These are phyloP conservation scores for Malassezia psittaci DNA, from an alignment of 1,284 basidiomycete species.

Conservation along the genomic window DNA sequence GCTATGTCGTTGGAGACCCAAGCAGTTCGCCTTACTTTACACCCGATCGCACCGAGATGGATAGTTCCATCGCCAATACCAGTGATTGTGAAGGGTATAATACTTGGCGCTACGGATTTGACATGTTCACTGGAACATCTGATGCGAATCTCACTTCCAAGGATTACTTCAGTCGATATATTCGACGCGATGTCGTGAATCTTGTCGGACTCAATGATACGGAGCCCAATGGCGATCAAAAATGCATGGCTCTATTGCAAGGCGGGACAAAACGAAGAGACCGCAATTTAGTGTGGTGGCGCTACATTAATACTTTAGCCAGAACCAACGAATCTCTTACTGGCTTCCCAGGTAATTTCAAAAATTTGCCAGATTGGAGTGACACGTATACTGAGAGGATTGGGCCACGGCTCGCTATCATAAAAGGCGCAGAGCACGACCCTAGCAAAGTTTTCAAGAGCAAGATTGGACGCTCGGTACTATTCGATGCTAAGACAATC, in stretches of 20 bases:
- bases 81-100: slow-evolving; percentile 31
- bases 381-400: slow-evolving; percentile 21
- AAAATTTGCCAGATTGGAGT: slow-evolving; percentile 36
- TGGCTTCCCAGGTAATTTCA: slow-evolving; percentile 31
- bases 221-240: slow-evolving; percentile 28
- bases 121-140: slow-evolving; percentile 24
- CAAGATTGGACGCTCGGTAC: slow-evolving; percentile 31
- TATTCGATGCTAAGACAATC: slow-evolving; percentile 28
- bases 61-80: slow-evolving; percentile 23
- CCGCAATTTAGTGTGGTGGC: slow-evolving; percentile 42
- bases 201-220: slow-evolving; percentile 38
- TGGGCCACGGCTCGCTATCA: slow-evolving; percentile 29
- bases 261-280: slow-evolving; percentile 35
- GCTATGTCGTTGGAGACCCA: slow-evolving; percentile 42
- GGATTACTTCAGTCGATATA: slow-evolving; percentile 33
- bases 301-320: slow-evolving; percentile 40
- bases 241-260: slow-evolving; percentile 43
- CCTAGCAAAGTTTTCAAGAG: slow-evolving; percentile 31
- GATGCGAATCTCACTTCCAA: slow-evolving; percentile 22
- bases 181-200: slow-evolving; percentile 36
- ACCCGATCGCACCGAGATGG: slow-evolving; percentile 26
- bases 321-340: slow-evolving; percentile 28
- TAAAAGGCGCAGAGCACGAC: slow-evolving; percentile 32
- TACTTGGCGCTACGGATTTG: slow-evolving; percentile 44
- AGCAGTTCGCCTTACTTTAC: slow-evolving; percentile 37